Percentiles rank a stretch among this genome's conserved stretches.
phyloP scores from a whole-genome alignment of 345 rosid species.

The Gossypium longicalyx region DNA sequence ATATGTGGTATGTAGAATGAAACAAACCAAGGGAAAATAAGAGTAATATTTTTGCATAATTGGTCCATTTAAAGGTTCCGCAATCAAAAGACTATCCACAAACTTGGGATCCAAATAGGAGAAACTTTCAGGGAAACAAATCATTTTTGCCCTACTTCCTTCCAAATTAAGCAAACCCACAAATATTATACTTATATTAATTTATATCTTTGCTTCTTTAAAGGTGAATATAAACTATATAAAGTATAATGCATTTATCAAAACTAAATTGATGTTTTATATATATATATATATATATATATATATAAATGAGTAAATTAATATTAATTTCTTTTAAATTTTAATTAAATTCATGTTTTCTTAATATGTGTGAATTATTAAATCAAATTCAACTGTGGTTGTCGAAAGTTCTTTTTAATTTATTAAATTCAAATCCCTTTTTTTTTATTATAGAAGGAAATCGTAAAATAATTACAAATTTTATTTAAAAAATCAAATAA shows the following conservation, averaged over 20 bases:
- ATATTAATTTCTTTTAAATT: background rate
- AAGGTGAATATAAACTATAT: background rate
- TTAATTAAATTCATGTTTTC: background rate
- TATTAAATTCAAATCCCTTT: background rate
- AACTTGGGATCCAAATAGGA: constrained; percentile 56
- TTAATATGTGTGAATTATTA: background rate
- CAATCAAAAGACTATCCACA: constrained; percentile 70
- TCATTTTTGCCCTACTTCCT: constrained; percentile 89
- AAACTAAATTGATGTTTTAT: background rate
- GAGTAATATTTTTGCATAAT: constrained; percentile 65
- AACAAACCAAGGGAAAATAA: background rate
- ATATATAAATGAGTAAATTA: background rate
- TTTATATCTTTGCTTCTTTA: background rate
- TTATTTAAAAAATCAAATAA: background rate
- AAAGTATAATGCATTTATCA: background rate
- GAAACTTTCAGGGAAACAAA: constrained; percentile 87
- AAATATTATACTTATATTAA: background rate
- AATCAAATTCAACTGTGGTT: no score
- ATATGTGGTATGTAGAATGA: background rate
- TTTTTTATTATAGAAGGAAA: background rate
- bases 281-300: no score
- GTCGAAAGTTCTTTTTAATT: background rate
- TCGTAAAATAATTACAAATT: background rate
- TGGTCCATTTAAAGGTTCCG: constrained; percentile 77
- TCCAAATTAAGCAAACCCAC: constrained; percentile 17